A percentile compares a stretch with the other conserved stretches of the same genome.
phyloP scores from a whole-genome alignment of 768 basidiomycete species.

The Lentinula lateritia region DNA sequence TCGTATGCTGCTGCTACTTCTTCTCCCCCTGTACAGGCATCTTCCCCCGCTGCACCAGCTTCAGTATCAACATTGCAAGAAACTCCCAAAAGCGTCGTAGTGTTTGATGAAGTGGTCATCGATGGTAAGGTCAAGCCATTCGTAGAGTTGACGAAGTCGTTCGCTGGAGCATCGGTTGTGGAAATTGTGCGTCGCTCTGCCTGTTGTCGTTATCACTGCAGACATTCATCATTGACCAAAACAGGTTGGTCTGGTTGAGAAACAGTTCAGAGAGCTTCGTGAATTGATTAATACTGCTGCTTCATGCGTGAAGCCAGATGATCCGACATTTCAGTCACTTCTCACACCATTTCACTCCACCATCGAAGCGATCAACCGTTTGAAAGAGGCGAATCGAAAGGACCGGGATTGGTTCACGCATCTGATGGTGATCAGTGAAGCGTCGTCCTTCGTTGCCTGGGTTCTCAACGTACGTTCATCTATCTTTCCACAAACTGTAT shows the following conservation, averaged over 20 bases:
- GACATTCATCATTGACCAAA: neutral
- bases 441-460: slow-evolving; percentile 82
- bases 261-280: slow-evolving; percentile 64
- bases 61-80: slow-evolving; percentile 16
- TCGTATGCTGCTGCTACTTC: slow-evolving; percentile 7
- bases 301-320: slow-evolving; percentile 75
- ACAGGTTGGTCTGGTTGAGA: slow-evolving; percentile 66
- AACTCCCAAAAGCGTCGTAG: slow-evolving; percentile 55
- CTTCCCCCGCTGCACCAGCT: slow-evolving; percentile 30
- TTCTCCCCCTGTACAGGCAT: slow-evolving; percentile 20
- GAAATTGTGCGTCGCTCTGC: slow-evolving; percentile 59
- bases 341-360: slow-evolving; percentile 65
- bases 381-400: slow-evolving; percentile 77
- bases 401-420: slow-evolving; percentile 82
- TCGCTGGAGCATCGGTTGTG: slow-evolving; percentile 64
- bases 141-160: slow-evolving; percentile 60
- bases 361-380: slow-evolving; percentile 70
- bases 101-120: slow-evolving; percentile 71
- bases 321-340: slow-evolving; percentile 48
- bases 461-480: slow-evolving; percentile 62
- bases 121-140: slow-evolving; percentile 72
- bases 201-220: neutral
- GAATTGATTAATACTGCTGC: slow-evolving; percentile 61
- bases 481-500: neutral
- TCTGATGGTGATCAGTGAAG: slow-evolving; percentile 77